Evolutionary conservation across 2,329 filamentous ascomycete genomes (phyloP).

Genomic region (Lomentospora prolificans): DNA sequence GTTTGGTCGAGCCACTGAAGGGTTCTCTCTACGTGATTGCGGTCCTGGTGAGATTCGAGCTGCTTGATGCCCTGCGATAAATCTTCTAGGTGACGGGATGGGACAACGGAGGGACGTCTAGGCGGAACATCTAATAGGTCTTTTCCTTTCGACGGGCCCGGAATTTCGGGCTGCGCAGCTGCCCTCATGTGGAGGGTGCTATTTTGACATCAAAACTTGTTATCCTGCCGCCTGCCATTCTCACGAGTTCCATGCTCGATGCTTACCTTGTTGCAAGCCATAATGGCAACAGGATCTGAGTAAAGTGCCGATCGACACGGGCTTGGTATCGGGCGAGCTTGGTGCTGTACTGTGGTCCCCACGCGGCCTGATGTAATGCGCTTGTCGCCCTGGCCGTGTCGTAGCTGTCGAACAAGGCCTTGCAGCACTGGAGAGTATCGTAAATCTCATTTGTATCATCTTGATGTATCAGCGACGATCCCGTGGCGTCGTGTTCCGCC

Average conservation of each 20-base stretch:
- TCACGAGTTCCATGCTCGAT: no score
- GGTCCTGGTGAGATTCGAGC: background rate
- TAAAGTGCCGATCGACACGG: conserved; percentile 1
- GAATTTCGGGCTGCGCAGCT: background rate
- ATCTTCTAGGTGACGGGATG: background rate
- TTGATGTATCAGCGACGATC: background rate
- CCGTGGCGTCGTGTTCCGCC: background rate
- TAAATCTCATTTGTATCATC: background rate
- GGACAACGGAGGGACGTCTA: background rate
- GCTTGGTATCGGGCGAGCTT: background rate
- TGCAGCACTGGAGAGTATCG: background rate
- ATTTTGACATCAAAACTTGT: no score
- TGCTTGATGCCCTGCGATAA: background rate
- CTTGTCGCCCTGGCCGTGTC: background rate
- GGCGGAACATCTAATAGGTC: background rate
- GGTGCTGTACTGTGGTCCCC: background rate
- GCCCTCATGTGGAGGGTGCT: background rate
- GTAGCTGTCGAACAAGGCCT: background rate
- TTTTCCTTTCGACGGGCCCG: background rate
- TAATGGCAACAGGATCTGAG: background rate
- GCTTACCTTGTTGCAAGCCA: background rate
- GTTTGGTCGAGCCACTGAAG: background rate
- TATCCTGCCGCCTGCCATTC: no score
- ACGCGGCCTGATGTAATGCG: background rate
- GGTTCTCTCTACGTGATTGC: background rate